Evolutionary conservation across 2,329 filamentous ascomycete genomes (phyloP), one percentile per base, ranked within the genome.

Genomic region (Penicillium sp.): DNA sequence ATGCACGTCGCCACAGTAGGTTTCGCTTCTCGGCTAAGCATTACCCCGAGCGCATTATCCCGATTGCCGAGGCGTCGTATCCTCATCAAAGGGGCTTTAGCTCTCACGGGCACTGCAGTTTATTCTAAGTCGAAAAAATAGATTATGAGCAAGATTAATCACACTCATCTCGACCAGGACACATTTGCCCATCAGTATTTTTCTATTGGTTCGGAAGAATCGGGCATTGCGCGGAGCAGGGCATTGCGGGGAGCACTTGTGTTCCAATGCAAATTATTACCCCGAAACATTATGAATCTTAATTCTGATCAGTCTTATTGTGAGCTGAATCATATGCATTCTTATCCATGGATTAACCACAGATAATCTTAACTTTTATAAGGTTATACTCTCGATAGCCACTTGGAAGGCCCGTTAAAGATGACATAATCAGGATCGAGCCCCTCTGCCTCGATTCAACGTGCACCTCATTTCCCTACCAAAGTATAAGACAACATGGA

Each of bases 1-100:
- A 29, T 27, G 26, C 45, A 47, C 10, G 26, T 47, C 37, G 31
- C 49, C 33, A 25, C 50, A 45, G 27, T 13, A n/a, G 11, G 23
- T 35, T 57, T 49, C 50, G 60, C 44, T 33, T 50, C 61, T 72
- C 69, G 70, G 71, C 65, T 35, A 48, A 72, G 61, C 57, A 67
- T 69, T 72, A 57, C 61, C 61, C 71, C 71, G 70, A 72, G 46
- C 7, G 29, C 21, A 42, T 39, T 48, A 35, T n/a, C 13, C 46
- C 46, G 46, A 48, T 31, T 27, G n/a, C 46, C 16, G 46, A 48
- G 10, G 10, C 26, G 16, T n/a, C 6, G 25, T n/a, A 27, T 3
- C 35, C 16, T 14, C 29, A 5, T 14, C 29, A 5, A 14, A 33
- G 27, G 4, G 10, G 2, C 29, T 33, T 10, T 33, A 14, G 29